Base-by-base conservation (phyloP, 352 stramenopile genomes). In the Phytopythium kandeliae region DNA sequence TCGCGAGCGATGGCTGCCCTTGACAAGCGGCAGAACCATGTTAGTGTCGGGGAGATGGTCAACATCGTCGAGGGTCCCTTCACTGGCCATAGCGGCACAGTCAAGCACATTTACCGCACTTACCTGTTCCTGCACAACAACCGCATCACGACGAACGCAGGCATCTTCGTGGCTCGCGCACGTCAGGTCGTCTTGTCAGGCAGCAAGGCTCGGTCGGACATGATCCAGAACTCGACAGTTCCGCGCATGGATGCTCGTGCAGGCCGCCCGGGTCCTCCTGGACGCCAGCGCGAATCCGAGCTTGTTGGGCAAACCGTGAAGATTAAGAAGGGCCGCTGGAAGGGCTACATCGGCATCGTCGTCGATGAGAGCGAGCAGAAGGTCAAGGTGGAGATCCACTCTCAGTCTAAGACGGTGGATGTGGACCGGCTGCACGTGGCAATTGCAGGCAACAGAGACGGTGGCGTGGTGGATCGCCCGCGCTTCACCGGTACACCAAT, bases 341-440 rank as follows among this genome's bases (percentile, higher is more conserved):
- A 96, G 77, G 86, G 86, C 30, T 96, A 96, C 68, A 96, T 96
- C 53, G 86, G 86, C 59, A 96, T 96, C 53, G 81, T 96, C 35
- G 83, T 95, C 25, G 85, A 93, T 59, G 85, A 93, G 70, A 85
- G 63, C 48, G 86, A 96, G 25, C 77, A 86, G 53, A 96, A 93
- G 62, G 85, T 95, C 58, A 96, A 96, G 63, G 86, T 96, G 30
- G 86, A 96, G 60, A 92, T 96, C 41, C 86, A 96, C 55, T 95
- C 75, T 48, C 94, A 96, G 60, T 82, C 85, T 9, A 92, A 93
- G 62, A 72, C 89, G 17, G 83, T 96, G 30, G 85, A 94, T 48
- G 75, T 96, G 9, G 85, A 92, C 62, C 64, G 81, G n/a, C 54
- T 93, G 26, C 62, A 92, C 42, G 81, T 96, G 26, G 68, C 69